Conservation (phyloP, 441 rosid genomes). For the Pelargonium citronellum region DNA sequence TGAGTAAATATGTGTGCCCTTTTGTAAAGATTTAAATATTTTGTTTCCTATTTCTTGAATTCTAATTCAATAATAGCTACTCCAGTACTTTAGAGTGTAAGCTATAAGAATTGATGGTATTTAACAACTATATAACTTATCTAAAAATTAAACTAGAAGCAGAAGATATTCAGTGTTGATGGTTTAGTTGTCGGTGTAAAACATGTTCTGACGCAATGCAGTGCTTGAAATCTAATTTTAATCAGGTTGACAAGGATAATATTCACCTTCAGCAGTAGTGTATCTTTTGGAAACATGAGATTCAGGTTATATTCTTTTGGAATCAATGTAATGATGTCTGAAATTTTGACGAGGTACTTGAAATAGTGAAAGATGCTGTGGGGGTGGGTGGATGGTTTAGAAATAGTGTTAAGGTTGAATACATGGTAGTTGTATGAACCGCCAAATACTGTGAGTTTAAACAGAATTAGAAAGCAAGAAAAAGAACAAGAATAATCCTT, state of each 20-base stretch:
- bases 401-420: neutral
- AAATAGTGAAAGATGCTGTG: too few relatives aligned
- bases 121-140: neutral
- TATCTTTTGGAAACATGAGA: too few relatives aligned
- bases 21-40: conserved; percentile 6
- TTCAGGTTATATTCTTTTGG: too few relatives aligned
- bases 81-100: neutral
- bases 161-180: neutral
- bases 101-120: neutral
- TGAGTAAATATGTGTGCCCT: conserved; percentile 21
- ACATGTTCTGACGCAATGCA: too few relatives aligned
- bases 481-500: neutral
- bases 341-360: neutral
- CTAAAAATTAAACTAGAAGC: neutral
- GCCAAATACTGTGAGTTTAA: too few relatives aligned
- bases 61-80: neutral
- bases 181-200: neutral
- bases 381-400: neutral
- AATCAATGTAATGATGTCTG: too few relatives aligned
- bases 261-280: too few relatives aligned
- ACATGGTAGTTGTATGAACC: neutral
- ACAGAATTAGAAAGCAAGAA: neutral
- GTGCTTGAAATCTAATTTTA: too few relatives aligned
- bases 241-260: too few relatives aligned
- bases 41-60: conserved; percentile 12